phyloP scores from a whole-genome alignment of 768 basidiomycete species.

The Tulasnella sp. region DNA sequence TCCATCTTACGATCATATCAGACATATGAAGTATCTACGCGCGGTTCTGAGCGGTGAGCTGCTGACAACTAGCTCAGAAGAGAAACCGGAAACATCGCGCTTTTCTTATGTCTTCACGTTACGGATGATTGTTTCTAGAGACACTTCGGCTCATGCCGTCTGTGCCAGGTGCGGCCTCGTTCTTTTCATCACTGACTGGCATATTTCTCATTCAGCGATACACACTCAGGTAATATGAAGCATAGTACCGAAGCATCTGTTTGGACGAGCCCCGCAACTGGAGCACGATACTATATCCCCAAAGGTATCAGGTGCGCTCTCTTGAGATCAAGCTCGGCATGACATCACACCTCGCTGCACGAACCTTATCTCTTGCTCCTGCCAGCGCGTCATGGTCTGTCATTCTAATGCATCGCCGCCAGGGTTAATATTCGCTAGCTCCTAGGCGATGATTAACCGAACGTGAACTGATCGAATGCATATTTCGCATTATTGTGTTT shows the following conservation, averaged over 20 bases:
- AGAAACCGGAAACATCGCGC: background rate
- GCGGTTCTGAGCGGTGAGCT: conserved; percentile 48
- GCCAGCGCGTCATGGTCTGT: background rate
- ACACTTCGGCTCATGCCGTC: conserved; percentile 43
- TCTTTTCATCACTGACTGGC: no score
- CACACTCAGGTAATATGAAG: background rate
- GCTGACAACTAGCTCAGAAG: background rate
- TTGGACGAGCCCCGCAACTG: conserved; percentile 11
- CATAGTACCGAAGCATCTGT: background rate
- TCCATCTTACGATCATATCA: conserved; percentile 45
- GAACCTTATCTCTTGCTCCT: background rate
- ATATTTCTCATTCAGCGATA: no score
- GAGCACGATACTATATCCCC: conserved; percentile 15
- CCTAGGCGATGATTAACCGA: no score
- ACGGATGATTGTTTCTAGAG: no score
- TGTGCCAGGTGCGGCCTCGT: conserved; percentile 24
- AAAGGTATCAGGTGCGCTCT: background rate
- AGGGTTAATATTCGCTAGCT: no score
- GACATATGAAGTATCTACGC: conserved; percentile 51
- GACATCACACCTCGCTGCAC: background rate
- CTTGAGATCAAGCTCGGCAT: background rate
- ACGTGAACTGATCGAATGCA: no score
- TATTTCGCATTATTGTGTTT: no score
- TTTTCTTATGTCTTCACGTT: background rate
- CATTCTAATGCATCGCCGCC: conserved; percentile 6